Percentiles rank a stretch among this genome's conserved stretches.
Evolutionary conservation across 768 basidiomycete species (phyloP).

Genomic region (Pulveroboletus sp.): DNA sequence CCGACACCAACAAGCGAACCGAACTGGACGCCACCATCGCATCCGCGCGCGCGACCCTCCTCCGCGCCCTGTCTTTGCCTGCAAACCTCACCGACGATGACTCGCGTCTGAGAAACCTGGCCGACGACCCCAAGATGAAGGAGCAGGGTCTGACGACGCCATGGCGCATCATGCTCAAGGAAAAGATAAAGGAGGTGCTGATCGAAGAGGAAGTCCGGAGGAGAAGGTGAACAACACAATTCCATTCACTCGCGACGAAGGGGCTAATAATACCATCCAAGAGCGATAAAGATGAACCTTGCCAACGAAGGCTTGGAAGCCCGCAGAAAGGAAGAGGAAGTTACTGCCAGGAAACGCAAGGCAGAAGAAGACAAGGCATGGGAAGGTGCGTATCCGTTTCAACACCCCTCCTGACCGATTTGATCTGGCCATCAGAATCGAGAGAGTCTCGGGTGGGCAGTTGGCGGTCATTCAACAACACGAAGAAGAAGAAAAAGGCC

Average conservation of each 20-base stretch:
- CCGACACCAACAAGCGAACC: slow-evolving; percentile 72
- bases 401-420: neutral
- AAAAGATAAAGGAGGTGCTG: slow-evolving; percentile 76
- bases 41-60: slow-evolving; percentile 65
- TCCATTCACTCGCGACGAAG: neutral
- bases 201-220: slow-evolving; percentile 88
- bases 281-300: slow-evolving; percentile 85
- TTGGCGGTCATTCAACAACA: slow-evolving; percentile 71
- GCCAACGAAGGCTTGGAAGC: slow-evolving; percentile 92
- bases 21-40: slow-evolving; percentile 77
- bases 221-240: slow-evolving; percentile 57
- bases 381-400: slow-evolving; percentile 60
- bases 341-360: slow-evolving; percentile 73
- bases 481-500: slow-evolving; percentile 82
- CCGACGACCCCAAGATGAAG: slow-evolving; percentile 34
- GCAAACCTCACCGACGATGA: slow-evolving; percentile 56
- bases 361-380: slow-evolving; percentile 83
- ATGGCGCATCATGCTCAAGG: slow-evolving; percentile 62
- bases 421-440: slow-evolving; percentile 42
- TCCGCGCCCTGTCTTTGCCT: slow-evolving; percentile 63
- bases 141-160: slow-evolving; percentile 43
- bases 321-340: slow-evolving; percentile 88
- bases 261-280: slow-evolving; percentile 31
- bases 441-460: slow-evolving; percentile 81
- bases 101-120: slow-evolving; percentile 45